Base-by-base conservation (phyloP, 1,284 basidiomycete genomes). In the Athelia sp. region DNA sequence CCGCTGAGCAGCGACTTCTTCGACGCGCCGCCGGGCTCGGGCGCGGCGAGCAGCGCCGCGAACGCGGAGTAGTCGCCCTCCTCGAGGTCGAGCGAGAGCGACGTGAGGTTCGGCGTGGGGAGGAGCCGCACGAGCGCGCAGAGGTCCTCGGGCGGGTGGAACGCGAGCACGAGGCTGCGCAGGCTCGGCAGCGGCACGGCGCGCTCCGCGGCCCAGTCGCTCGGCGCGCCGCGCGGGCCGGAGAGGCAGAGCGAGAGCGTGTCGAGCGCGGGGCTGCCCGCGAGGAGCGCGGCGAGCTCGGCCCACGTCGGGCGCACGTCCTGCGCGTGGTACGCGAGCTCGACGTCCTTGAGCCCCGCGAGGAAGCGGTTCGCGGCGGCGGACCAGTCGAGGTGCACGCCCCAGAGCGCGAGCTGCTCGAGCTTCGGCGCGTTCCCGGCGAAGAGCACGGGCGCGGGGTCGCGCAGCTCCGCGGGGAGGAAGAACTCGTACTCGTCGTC, bases 381-480 rank as follows among this genome's bases (percentile, higher is more conserved):
- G 19, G 36, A 40, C 84, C 84, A 87, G 49, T 81, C 73, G 22
- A 86, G 58, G 50, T 84, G 82, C 2, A 85, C 78, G 29, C 81
- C 82, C 79, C 79, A 84, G 17, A 87, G 65, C 2, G 67, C 63
- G 18, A 77, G 60, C 6, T 62, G 56, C n/a, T 60, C 64, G 3
- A 87, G 63, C 14, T 64, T 70, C 1, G 84, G 84, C n/a, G 75
- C 76, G 34, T 68, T 63, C 0, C 79, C 80, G 17, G 72, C 60
- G 63, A 87, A 86, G 2, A 79, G 71, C 4, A 69, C 54, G 8
- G 36, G 36, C 54, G 77, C 70, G 19, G 63, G 58, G 3, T 64
- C 62, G 47, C 58, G 56, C 43, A 73, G 55, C 42, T 69, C 58
- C 2, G 58, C 55, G 22, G 72, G 70, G n/a, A 52, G 34, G 59